Conservation (phyloP, 495 filamentous ascomycete species). For the Annulohypoxylon moriforme region DNA sequence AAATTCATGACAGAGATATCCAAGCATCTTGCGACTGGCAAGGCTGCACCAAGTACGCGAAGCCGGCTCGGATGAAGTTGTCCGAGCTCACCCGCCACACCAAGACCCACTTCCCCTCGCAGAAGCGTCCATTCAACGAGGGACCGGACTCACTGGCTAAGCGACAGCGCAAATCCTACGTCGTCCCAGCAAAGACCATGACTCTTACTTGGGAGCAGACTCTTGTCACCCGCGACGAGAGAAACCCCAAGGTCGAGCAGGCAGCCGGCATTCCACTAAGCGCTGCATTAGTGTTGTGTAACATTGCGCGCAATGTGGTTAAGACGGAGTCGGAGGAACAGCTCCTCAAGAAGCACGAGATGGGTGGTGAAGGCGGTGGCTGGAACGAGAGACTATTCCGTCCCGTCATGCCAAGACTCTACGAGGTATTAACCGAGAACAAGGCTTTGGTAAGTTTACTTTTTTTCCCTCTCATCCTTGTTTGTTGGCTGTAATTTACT, state of each 20-base stretch:
- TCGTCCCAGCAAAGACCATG: constrained; percentile 65
- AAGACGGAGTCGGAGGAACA: constrained; percentile 66
- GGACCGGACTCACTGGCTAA: constrained; percentile 47
- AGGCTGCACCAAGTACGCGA: constrained; percentile 62
- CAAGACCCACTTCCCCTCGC: constrained; percentile 69
- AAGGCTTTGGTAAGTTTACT: constrained; percentile 54
- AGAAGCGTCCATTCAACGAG: constrained; percentile 46
- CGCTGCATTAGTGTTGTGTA: constrained; percentile 85
- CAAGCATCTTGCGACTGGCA: constrained; percentile 67
- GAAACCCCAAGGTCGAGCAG: constrained; percentile 66
- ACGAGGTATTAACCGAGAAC: constrained; percentile 67
- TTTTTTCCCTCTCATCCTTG: background rate
- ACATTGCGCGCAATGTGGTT: constrained; percentile 81
- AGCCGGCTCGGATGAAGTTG: constrained; percentile 60
- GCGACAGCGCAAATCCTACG: constrained; percentile 60
- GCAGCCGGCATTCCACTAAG: constrained; percentile 87
- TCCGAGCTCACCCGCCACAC: constrained; percentile 67
- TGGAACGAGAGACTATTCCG: constrained; percentile 65
- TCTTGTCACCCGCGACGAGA: constrained; percentile 74
- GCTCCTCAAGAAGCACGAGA: constrained; percentile 60
- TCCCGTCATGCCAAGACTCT: constrained; percentile 59
- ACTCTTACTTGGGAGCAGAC: constrained; percentile 71
- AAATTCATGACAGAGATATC: constrained; percentile 57
- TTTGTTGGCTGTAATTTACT: constrained; percentile 6
- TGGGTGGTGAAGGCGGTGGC: constrained; percentile 49